A percentile compares a stretch with the other conserved stretches of the same genome.
These are phyloP conservation scores for Stereocaulon alpinum DNA, from an alignment of 495 filamentous ascomycete species.

Conservation along the genomic window DNA sequence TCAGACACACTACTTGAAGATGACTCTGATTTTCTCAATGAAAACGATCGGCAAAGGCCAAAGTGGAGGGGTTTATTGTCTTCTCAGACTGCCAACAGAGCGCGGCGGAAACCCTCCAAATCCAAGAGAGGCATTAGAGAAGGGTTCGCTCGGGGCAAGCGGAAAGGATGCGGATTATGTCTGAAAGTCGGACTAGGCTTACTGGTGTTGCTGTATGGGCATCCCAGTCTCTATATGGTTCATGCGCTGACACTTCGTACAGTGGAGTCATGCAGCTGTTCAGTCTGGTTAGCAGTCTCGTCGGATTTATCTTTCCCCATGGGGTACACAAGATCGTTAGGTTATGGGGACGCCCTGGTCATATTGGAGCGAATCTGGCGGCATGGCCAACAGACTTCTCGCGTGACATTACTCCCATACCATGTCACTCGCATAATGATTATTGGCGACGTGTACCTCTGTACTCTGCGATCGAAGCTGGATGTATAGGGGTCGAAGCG, in stretches of 20 bases:
- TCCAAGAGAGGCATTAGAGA: neutral
- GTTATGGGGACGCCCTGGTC: slow-evolving; percentile 41
- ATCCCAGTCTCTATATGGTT: neutral
- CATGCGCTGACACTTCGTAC: slow-evolving; percentile 5
- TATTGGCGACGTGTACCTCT: slow-evolving; percentile 72
- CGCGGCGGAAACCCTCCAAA: slow-evolving; percentile 1
- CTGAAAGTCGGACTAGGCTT: slow-evolving; percentile 11
- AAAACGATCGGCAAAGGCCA: neutral
- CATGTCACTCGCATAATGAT: slow-evolving; percentile 82
- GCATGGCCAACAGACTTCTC: slow-evolving; percentile 72
- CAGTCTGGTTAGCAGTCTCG: slow-evolving; percentile 41
- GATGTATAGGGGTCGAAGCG: slow-evolving; percentile 66
- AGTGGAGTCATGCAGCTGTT: slow-evolving; percentile 41
- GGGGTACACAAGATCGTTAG: slow-evolving; percentile 45
- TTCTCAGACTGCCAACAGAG: neutral
- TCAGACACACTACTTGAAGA: slow-evolving; percentile 10
- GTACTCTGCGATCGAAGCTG: slow-evolving; percentile 54
- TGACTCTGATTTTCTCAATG: neutral
- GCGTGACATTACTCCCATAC: slow-evolving; percentile 55
- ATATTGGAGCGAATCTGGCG: slow-evolving; percentile 37
- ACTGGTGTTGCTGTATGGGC: slow-evolving; percentile 15
- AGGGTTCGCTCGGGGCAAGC: neutral
- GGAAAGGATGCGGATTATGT: slow-evolving; percentile 12
- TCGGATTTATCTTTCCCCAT: slow-evolving; percentile 45
- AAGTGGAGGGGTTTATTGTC: neutral